Percentiles rank a stretch among this genome's conserved stretches.
Conservation (phyloP, 805 yeast species). For the Ogataea chonburiensis region DNA sequence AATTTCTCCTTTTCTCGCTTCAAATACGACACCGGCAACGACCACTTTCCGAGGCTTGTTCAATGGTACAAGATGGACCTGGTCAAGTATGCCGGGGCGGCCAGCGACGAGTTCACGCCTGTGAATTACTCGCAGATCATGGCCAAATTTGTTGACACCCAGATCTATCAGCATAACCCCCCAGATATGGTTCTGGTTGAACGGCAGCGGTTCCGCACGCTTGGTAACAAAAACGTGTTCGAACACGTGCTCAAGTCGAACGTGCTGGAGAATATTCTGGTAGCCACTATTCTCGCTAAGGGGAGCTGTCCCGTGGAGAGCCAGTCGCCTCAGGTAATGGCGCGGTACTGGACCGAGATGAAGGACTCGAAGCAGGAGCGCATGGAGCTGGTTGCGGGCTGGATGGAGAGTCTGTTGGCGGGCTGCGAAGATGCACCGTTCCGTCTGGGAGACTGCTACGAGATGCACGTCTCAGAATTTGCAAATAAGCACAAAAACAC, state of each 20-base stretch:
- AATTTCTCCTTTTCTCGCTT: conserved; percentile 34
- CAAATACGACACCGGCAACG: conserved; percentile 3
- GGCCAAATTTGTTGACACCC: conserved; percentile 18
- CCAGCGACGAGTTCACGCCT: conserved; percentile 28
- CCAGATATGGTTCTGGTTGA: conserved; percentile 52
- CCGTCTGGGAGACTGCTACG: conserved; percentile 7
- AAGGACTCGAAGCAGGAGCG: conserved; percentile 27
- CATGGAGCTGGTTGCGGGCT: conserved; percentile 27
- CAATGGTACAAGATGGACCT: conserved; percentile 37
- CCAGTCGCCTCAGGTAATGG: conserved; percentile 32
- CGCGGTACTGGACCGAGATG: conserved; percentile 29
- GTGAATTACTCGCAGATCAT: conserved; percentile 27
- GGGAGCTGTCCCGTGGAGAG: conserved; percentile 19
- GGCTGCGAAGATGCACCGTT: conserved; percentile 3
- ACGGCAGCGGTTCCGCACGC: conserved; percentile 53
- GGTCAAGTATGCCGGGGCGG: conserved; percentile 20
- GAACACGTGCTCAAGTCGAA: conserved; percentile 54
- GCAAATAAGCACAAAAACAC: conserved; percentile 6
- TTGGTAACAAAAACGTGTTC: conserved; percentile 44
- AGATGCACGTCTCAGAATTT: background rate
- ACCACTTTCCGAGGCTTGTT: conserved; percentile 16
- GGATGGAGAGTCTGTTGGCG: conserved; percentile 21
- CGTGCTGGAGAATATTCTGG: conserved; percentile 51
- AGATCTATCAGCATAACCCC: conserved; percentile 13
- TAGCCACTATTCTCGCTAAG: conserved; percentile 21